A percentile compares a stretch with the other conserved stretches of the same genome.
Evolutionary conservation across 2,329 filamentous ascomycete genomes (phyloP).

Genomic region (Madurella mycetomatis): DNA sequence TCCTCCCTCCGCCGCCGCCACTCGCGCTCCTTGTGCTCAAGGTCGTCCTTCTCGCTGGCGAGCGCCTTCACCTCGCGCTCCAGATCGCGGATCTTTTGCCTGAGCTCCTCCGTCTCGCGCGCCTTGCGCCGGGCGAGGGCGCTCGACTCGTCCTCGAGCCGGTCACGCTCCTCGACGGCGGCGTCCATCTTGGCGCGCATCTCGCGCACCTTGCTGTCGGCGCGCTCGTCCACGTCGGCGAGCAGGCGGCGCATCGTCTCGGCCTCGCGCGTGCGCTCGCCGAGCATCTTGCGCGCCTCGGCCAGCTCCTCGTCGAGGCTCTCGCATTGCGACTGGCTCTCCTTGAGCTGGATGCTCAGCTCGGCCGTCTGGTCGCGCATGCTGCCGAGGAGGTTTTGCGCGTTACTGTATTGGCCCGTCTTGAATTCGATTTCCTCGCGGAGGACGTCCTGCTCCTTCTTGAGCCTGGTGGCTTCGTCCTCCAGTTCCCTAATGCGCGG

Average conservation of each 20-base stretch:
- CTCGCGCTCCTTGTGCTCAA: conserved; percentile 68
- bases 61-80: conserved; percentile 71
- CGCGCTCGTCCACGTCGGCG: conserved; percentile 77
- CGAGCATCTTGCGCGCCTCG: conserved; percentile 80
- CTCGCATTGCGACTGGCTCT: conserved; percentile 75
- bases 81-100: conserved; percentile 70
- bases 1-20: conserved; percentile 71
- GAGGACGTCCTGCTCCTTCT: conserved; percentile 61
- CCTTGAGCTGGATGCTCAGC: conserved; percentile 85
- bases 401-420: conserved; percentile 76
- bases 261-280: conserved; percentile 82
- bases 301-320: conserved; percentile 86
- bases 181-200: conserved; percentile 85
- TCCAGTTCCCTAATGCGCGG: conserved; percentile 64
- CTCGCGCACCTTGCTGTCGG: conserved; percentile 77
- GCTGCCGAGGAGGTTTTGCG: conserved; percentile 79
- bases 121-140: conserved; percentile 70
- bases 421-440: conserved; percentile 82
- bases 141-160: conserved; percentile 84
- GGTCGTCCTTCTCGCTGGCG: conserved; percentile 70
- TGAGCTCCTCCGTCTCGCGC: conserved; percentile 83
- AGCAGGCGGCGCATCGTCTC: conserved; percentile 92
- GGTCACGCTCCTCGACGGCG: conserved; percentile 89
- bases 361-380: conserved; percentile 92
- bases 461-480: conserved; percentile 64